These are phyloP conservation scores for Phialophora verrucosa DNA, from an alignment of 2,329 filamentous ascomycete genomes.

Conservation along the genomic window DNA sequence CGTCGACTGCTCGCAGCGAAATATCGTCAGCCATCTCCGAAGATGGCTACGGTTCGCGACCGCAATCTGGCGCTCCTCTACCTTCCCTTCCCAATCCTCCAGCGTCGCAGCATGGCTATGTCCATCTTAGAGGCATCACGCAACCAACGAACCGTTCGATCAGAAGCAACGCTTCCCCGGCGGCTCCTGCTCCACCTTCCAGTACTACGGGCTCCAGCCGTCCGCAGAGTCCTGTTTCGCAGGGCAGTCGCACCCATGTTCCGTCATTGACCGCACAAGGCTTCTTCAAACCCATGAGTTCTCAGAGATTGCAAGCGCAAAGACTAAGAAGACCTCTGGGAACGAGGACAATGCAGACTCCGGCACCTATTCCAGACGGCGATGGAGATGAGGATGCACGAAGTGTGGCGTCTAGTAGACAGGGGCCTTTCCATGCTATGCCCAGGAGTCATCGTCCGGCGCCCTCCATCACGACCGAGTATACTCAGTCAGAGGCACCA, in stretches of 20 bases:
- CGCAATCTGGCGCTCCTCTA: conserved; percentile 29
- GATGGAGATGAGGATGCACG: conserved; percentile 59
- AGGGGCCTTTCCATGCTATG: conserved; percentile 43
- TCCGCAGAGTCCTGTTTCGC: conserved; percentile 64
- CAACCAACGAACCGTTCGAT: conserved; percentile 36
- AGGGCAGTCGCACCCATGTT: conserved; percentile 82
- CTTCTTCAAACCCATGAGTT: conserved; percentile 97
- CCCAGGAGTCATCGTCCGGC: conserved; percentile 57
- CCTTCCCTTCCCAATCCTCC: conserved; percentile 35
- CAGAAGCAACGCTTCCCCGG: conserved; percentile 30
- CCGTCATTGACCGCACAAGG: conserved; percentile 86
- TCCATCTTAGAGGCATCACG: conserved; percentile 37
- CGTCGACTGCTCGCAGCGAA: conserved; percentile 38
- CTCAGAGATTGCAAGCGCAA: conserved; percentile 90
- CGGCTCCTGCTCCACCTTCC: conserved; percentile 43
- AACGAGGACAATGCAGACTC: conserved; percentile 43
- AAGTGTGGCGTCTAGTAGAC: conserved; percentile 64
- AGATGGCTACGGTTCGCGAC: conserved; percentile 38
- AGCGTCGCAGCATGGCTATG: conserved; percentile 36
- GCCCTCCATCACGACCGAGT: conserved; percentile 80
- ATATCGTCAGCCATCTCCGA: conserved; percentile 42
- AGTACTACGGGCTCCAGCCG: conserved; percentile 55
- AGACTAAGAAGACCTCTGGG: conserved; percentile 64
- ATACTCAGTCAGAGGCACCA: conserved; percentile 73
- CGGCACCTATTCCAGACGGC: conserved; percentile 48